phyloP scores from a whole-genome alignment of 345 rosid species.

The Gossypium longicalyx region DNA sequence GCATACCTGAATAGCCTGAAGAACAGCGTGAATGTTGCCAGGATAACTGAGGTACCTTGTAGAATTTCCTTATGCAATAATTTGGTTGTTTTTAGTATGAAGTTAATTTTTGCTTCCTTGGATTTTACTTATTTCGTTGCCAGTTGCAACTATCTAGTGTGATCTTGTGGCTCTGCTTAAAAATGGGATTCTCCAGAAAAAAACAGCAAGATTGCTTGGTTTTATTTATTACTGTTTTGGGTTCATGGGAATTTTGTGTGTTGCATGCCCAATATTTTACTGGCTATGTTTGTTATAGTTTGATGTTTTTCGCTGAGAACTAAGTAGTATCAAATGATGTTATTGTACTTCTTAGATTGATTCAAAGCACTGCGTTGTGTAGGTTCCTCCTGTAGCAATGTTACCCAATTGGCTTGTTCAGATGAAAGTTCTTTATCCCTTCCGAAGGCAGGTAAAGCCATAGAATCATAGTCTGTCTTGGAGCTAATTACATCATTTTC shows the following conservation, averaged over 20 bases:
- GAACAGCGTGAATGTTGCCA: constrained; percentile 69
- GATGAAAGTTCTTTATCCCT: constrained; percentile 71
- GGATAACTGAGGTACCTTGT: constrained; percentile 65
- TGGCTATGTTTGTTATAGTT: background rate
- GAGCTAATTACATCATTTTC: background rate
- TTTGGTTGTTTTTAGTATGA: background rate
- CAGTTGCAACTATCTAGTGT: background rate
- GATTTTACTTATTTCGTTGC: background rate
- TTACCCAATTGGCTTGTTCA: constrained; percentile 80
- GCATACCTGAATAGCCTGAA: constrained; percentile 71
- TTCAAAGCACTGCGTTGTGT: constrained; percentile 16
- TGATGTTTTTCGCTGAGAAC: constrained; percentile 4
- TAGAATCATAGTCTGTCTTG: background rate
- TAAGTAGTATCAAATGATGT: background rate
- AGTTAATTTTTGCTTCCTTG: constrained; percentile 1
- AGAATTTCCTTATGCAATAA: constrained; percentile 2
- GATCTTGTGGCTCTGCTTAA: background rate
- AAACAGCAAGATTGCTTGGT: background rate
- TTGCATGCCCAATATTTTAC: background rate
- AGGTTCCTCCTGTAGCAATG: constrained; percentile 87
- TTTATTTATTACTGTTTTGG: background rate
- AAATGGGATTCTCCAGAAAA: background rate
- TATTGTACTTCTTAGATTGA: constrained; percentile 15
- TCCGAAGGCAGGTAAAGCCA: constrained; percentile 64
- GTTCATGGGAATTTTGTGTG: background rate